A percentile compares a stretch with the other conserved stretches of the same genome.
These are phyloP conservation scores for Exophiala mesophila DNA, from an alignment of 2,329 filamentous ascomycete species.

Conservation along the genomic window DNA sequence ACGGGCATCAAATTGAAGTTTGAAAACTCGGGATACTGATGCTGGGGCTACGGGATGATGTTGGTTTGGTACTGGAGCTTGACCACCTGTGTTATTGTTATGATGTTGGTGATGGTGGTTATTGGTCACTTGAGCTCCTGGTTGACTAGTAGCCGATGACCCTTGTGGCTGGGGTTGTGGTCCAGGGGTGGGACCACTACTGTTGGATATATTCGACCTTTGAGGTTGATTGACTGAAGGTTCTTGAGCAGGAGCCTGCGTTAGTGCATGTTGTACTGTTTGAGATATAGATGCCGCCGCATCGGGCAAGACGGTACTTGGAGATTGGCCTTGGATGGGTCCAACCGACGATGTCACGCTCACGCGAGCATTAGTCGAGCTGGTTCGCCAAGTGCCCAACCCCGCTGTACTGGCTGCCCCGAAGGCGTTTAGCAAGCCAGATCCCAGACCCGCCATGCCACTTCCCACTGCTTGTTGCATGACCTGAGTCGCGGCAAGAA, in stretches of 20 bases:
- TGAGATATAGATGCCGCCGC: constrained; percentile 11
- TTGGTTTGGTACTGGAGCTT: not conserved
- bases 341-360: not conserved
- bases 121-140: constrained; percentile 75
- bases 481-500: constrained; percentile 22
- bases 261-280: constrained; percentile 12
- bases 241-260: not conserved
- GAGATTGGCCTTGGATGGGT: constrained; percentile 4
- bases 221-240: not conserved
- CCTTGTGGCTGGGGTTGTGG: constrained; percentile 24
- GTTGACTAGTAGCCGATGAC: constrained; percentile 23
- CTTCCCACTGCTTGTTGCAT: constrained; percentile 23
- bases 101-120: constrained; percentile 90
- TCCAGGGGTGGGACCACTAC: not conserved
- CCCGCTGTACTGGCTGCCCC: constrained; percentile 13
- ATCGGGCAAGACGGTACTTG: constrained; percentile 10
- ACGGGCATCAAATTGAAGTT: constrained; percentile 90
- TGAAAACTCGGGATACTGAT: constrained; percentile 70
- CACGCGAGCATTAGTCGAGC: not conserved
- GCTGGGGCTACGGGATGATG: not conserved
- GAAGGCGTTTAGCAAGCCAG: constrained; percentile 22
- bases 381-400: not conserved
- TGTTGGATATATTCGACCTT: not conserved
- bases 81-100: constrained; percentile 35
- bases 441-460: constrained; percentile 19